Percentiles rank a stretch among this genome's conserved stretches.
Evolutionary conservation across 2,329 filamentous ascomycete genomes (phyloP).

Genomic region (Pestalotiopsis sp.): DNA sequence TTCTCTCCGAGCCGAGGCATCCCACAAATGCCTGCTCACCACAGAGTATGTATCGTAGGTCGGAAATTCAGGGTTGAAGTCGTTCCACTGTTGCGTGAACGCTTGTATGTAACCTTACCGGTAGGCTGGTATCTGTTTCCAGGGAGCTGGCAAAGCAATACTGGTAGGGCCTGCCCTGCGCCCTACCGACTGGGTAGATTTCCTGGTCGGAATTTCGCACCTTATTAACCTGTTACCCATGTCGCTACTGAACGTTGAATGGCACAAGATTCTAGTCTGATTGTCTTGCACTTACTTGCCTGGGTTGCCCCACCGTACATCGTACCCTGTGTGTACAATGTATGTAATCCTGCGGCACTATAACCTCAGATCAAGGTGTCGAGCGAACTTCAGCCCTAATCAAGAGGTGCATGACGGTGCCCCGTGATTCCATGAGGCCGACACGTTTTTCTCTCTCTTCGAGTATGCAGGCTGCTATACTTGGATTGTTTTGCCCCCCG

Average conservation of each 20-base stretch:
- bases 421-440: background rate
- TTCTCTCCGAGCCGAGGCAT: background rate
- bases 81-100: background rate
- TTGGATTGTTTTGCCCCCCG: background rate
- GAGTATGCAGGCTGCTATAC: background rate
- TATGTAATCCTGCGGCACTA: background rate
- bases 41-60: background rate
- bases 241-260: no score
- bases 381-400: constrained; percentile 1
- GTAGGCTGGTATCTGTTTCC: background rate
- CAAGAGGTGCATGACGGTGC: background rate
- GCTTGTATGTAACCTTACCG: background rate
- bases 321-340: no score
- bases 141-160: background rate
- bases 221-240: no score
- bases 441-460: background rate
- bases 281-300: background rate
- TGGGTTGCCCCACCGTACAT: background rate
- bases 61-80: background rate
- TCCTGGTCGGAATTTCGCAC: background rate
- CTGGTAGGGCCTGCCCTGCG: background rate
- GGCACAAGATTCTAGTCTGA: no score
- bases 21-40: background rate
- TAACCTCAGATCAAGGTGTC: background rate
- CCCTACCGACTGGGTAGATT: background rate